phyloP scores from a whole-genome alignment of 2,329 filamentous ascomycete species.

The Triangularia setosa region DNA sequence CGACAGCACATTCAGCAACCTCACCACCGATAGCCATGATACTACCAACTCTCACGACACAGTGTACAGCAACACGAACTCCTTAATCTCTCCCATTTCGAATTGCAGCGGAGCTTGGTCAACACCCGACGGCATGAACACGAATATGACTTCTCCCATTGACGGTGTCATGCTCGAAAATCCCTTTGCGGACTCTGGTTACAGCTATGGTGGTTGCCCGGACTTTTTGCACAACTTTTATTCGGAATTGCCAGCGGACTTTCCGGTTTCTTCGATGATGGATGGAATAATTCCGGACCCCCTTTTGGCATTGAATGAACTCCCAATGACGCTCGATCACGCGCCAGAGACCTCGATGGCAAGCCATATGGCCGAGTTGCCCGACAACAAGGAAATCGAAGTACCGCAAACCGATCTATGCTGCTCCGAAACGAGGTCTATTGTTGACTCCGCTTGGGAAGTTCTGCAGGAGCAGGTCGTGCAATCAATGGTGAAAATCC shows the following conservation, averaged over 20 bases:
- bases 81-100: conserved; percentile 46
- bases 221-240: conserved; percentile 32
- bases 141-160: conserved; percentile 44
- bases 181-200: conserved; percentile 26
- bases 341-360: neutral
- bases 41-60: conserved; percentile 28
- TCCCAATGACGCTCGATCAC: neutral
- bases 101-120: conserved; percentile 42
- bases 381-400: conserved; percentile 20
- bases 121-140: conserved; percentile 38
- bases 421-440: conserved; percentile 33
- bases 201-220: conserved; percentile 25
- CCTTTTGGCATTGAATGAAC: neutral
- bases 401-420: conserved; percentile 23
- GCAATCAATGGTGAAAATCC: conserved; percentile 42
- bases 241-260: conserved; percentile 40
- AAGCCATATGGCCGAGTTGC: conserved; percentile 7
- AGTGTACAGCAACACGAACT: conserved; percentile 37
- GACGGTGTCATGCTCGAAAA: conserved; percentile 34
- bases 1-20: neutral
- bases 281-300: neutral
- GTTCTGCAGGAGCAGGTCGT: conserved; percentile 44
- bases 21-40: neutral
- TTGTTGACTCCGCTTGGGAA: conserved; percentile 44
- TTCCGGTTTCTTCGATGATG: conserved; percentile 22